Evolutionary conservation across 225 moss, liverwort and hornwort genomes (phyloP), one percentile per base, ranked within the genome.

Genomic region (Neckera pumila): DNA sequence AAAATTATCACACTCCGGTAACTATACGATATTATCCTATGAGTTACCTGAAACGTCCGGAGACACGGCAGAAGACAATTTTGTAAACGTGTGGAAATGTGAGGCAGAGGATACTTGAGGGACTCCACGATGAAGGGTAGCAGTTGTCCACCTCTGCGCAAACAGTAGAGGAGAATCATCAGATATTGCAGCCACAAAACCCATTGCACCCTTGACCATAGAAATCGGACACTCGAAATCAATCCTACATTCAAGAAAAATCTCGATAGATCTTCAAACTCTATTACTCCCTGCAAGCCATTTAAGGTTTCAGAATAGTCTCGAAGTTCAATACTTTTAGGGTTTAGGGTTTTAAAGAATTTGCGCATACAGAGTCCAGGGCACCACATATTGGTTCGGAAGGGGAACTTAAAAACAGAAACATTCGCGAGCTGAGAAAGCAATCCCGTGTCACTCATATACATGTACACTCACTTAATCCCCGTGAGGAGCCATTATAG

Each of bases 91-190:
- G 59, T 92, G 89, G 70, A 92, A 92, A 83, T 91, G 79, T 19
- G 89, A 85, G 66, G 87, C 75, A 62, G 88, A 92, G 56, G 90
- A 87, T 56, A 87, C 83, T 92, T 92, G 93, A 47, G 91, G 90
- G 63, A 91, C 74, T 62, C 92, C 93, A 75, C 84, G 91, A 86
- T 91, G 90, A 87, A 92, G 92, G 30, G 85, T 76, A 62, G 91
- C 87, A 83, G 91, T 79, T 71, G 93, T 88, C 93, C 92, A 92
- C 71, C 92, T 91, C 93, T 94, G 91, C 53, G 51, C 77, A 81
- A 81, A 64, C 26, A 77, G 38, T 26, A 78, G 23, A 86, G 70
- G n/a, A 79, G 45, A 79, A 87, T 16, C 54, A 63, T 87, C 82
- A 86, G 65, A 62, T 57, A 76, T 45, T 34, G 78, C 54, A 72